Base-by-base conservation (phyloP, 257 asterid genomes). In the Pogostemon cablin region DNA sequence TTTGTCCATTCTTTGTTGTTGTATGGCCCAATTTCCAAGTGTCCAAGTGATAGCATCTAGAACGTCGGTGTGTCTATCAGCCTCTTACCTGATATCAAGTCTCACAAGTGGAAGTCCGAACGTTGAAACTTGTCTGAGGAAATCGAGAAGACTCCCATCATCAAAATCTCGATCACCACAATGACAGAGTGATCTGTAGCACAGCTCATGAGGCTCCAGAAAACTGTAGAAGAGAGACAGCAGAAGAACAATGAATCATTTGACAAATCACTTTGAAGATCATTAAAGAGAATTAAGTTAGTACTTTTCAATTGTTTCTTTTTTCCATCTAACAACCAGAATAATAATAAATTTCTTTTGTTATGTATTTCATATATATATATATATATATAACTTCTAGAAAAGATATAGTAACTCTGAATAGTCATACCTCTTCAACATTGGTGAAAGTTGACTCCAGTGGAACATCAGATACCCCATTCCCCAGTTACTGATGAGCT, bases 111-210 rank as follows among this genome's bases (percentile, higher is more conserved):
- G 80, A n/a, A 89, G 95, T 48, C 96, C 96, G 62, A 91, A 91
- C 1, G 95, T 91, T 35, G 93, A 91, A 49, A 91, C 96, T 86
- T 91, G 97, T 62, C 96, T 78, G 9, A 89, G 82, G 67, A 86
- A 89, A 77, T 89, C 96, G 17, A 91, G 96, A 72, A 91, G 96
- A 79, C 91, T 87, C 37, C 97, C 97, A 52, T 89, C 97, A 0
- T 95, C 97, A 46, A 89, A 86, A 0, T 88, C 75, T 1, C 91
- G 83, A 71, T 91, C 96, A 44, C 97, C 95, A 40, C 88, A 87
- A 67, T 88, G 81, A 57, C 96, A 91, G 15, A 91, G 87, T 7
- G 97, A 89, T 75, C 86, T 77, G 60, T 89, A 89, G 54, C 97
- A 91, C 77, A 91, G 82, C 90, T 89, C 97, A 47, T 89, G 95